Conservation (phyloP, 768 basidiomycete genomes). For the Fibroporia radiculosa region DNA sequence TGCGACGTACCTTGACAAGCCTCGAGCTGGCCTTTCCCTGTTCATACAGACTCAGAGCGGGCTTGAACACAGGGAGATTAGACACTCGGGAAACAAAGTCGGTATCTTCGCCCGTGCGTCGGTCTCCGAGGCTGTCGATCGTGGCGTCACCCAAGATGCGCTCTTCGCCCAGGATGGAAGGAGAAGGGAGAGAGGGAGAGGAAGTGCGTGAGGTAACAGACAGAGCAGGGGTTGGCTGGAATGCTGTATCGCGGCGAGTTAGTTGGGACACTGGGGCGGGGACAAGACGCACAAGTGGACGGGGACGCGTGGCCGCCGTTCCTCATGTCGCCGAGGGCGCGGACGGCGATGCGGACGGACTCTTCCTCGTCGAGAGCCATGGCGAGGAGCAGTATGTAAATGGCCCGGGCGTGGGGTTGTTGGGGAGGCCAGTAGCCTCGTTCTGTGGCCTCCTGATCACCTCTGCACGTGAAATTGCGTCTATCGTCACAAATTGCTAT, state of each 20-base stretch:
- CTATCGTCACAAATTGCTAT: not conserved
- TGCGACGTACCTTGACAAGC: conserved; percentile 65
- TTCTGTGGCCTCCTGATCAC: not conserved
- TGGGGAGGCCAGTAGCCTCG: not conserved
- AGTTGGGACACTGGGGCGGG: conserved; percentile 7
- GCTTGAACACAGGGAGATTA: conserved; percentile 62
- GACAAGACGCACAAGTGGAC: conserved; percentile 14
- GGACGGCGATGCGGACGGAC: conserved; percentile 70
- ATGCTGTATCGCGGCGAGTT: conserved; percentile 14
- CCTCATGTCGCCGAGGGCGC: conserved; percentile 74
- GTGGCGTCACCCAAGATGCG: not conserved
- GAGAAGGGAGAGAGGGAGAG: conserved; percentile 24
- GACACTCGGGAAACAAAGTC: conserved; percentile 54
- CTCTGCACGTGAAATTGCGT: conserved; percentile 3
- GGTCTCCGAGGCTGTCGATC: conserved; percentile 4
- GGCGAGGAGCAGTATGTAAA: conserved; percentile 1
- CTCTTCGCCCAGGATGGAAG: conserved; percentile 5
- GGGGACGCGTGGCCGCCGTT: conserved; percentile 29
- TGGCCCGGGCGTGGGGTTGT: not conserved
- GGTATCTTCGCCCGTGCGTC: conserved; percentile 14
- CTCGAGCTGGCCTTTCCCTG: conserved; percentile 77
- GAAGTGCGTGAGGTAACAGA: conserved; percentile 24
- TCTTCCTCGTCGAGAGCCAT: conserved; percentile 52
- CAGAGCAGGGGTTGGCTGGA: conserved; percentile 29
- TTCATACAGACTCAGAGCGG: conserved; percentile 69